Evolutionary conservation across 73 alveolate genomes (phyloP).

Genomic region (Paramecium biaurelia): DNA sequence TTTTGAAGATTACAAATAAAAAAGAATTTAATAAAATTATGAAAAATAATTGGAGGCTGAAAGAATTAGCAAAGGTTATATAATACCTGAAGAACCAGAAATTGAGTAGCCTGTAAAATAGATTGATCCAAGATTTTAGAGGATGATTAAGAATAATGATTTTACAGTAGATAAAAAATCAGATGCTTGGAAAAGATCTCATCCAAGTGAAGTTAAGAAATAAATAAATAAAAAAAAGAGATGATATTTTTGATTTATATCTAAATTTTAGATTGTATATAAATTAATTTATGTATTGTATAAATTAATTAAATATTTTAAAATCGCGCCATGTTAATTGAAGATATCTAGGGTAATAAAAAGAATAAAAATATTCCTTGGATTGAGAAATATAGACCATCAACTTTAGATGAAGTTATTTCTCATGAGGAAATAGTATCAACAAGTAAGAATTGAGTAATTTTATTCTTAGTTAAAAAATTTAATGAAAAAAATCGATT

Average conservation of each 20-base stretch:
- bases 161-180: constrained; percentile 66
- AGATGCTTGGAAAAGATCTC: constrained; percentile 50
- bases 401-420: constrained; percentile 87
- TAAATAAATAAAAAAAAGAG: background rate
- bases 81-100: constrained; percentile 57
- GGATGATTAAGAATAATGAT: constrained; percentile 69
- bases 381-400: constrained; percentile 86
- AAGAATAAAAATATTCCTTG: background rate
- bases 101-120: background rate
- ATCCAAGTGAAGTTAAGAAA: constrained; percentile 43
- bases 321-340: background rate
- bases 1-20: constrained; percentile 70
- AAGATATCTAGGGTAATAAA: constrained; percentile 61
- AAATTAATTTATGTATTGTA: background rate
- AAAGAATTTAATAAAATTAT: constrained; percentile 72
- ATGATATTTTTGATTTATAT: background rate
- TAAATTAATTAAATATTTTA: background rate
- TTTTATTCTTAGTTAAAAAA: constrained; percentile 32
- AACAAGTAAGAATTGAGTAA: constrained; percentile 70
- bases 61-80: constrained; percentile 68
- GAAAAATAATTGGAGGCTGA: constrained; percentile 71
- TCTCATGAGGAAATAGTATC: constrained; percentile 89
- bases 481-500: constrained; percentile 57
- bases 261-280: background rate
- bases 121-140: constrained; percentile 71